These are phyloP conservation scores for Rutstroemia sp. DNA, from an alignment of 2,329 filamentous ascomycete species.

Conservation along the genomic window DNA sequence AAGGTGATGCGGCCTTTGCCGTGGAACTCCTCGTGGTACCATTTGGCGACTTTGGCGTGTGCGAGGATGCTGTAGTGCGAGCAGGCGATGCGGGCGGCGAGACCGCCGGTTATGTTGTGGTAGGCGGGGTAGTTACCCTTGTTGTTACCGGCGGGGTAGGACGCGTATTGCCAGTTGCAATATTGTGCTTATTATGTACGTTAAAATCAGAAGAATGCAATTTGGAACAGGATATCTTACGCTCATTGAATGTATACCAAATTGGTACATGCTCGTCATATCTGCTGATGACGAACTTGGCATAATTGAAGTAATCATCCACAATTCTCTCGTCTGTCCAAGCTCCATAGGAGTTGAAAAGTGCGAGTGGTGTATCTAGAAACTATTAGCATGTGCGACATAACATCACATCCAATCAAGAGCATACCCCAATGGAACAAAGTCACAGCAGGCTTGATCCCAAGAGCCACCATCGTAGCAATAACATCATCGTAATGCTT, in stretches of 20 bases:
- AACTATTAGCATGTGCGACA: neutral
- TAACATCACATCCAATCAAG: neutral
- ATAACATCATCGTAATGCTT: slow-evolving; percentile 49
- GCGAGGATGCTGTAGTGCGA: slow-evolving; percentile 40
- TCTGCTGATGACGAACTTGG: slow-evolving; percentile 42
- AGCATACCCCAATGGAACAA: slow-evolving; percentile 34
- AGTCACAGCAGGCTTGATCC: slow-evolving; percentile 41
- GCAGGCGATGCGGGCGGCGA: slow-evolving; percentile 35
- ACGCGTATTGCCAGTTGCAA: slow-evolving; percentile 41
- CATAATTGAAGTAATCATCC: slow-evolving; percentile 46
- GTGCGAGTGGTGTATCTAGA: slow-evolving; percentile 23
- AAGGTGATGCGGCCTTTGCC: slow-evolving; percentile 42
- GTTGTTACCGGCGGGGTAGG: slow-evolving; percentile 34
- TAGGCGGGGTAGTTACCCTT: slow-evolving; percentile 37
- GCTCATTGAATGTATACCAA: slow-evolving; percentile 51
- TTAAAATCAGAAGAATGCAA: slow-evolving; percentile 11
- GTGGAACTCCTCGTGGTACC: slow-evolving; percentile 46
- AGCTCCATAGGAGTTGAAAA: slow-evolving; percentile 36
- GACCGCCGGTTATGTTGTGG: slow-evolving; percentile 33
- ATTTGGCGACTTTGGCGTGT: slow-evolving; percentile 43
- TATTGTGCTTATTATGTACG: slow-evolving; percentile 29
- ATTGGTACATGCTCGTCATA: slow-evolving; percentile 44
- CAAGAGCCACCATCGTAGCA: slow-evolving; percentile 40
- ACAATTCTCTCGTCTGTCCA: slow-evolving; percentile 41
- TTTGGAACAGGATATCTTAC: slow-evolving; percentile 21